Base-by-base conservation (phyloP, 1,284 basidiomycete species). In the Leccinum huronense region DNA sequence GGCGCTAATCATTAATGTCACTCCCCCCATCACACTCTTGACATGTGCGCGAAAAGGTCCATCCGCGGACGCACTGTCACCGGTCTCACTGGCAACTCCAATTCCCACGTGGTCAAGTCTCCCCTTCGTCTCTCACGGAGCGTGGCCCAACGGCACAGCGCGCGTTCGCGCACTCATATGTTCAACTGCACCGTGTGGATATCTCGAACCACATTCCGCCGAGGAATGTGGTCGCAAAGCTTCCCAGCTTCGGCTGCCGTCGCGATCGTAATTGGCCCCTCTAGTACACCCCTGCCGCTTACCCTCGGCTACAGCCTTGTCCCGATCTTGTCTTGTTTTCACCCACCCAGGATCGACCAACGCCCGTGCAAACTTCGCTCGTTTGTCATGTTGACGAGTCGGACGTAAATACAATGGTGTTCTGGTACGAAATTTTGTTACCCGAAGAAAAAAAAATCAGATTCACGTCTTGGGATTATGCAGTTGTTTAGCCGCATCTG, bases 301-400 rank as follows among this genome's bases (percentile, higher is more conserved):
- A 31, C 33, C 13, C 16, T 58, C 30, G 36, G 45, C 48, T 23
- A 69, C 11, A 13, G 38, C 57, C 7, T 45, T 27, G 23, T 27
- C 23, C 48, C 54, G 45, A 34, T 33, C 69, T 71, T 10, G 73
- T 76, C 69, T 71, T 10, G 73, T 76, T 69, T 76, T 77, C 14
- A 76, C 72, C 71, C 72, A 77, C 1, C 71, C 75, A 11, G 75
- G 73, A 61, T 76, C 73, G 3, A 77, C 36, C 5, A 67, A 58
- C 23, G 75, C 63, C 0, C 65, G 61, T 1, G 70, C 72, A 48
- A 75, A 63, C 51, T 76, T 69, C 1, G 34, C 36, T 2, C 11
- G 36, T 36, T 36, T 36, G 13, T 11, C 5, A 6, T 36, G 34
- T 36, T 36, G 36, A 36, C 36, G 13, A 27, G 13, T 36, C 36